Evolutionary conservation across 345 rosid species (phyloP), one percentile per base, ranked within the genome.

Genomic region (Trapa incisa): DNA sequence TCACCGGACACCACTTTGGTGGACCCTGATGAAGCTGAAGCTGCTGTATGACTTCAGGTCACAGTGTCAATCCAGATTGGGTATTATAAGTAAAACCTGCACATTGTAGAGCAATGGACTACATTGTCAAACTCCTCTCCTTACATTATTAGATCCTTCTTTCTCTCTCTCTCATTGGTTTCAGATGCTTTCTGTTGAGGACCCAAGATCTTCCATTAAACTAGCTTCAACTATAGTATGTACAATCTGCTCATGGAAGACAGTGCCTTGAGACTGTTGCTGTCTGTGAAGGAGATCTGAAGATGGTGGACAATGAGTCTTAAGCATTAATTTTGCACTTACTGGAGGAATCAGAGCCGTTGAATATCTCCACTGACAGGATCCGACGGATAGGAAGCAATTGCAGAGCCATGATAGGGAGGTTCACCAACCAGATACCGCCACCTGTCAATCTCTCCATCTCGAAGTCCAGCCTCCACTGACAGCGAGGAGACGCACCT

Each of bases 1-100:
- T 64, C 87, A 48, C 85, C 86, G 12, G 82, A 85, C 5, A 88
- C 87, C 47, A 80, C 76, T 60, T 76, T 84, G 32, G 77, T 75
- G 68, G 79, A 75, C 71, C 73, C 89, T 15, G 92, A 86, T 72
- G 98, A 87, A 80, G 73, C 80, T 15, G 96, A 87, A 79, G 84
- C 96, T 64, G 70, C 82, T 56, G 71, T 74, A 8, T 88, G 82
- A 88, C 38, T 42, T 65, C 13, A 43, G 6, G 14, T 65, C 50
- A 42, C 37, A 10, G 16, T 22, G 15, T 16, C 29, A 15, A 14
- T n/a, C n/a, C 67, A 43, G 11, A 38, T 6, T 37, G 66, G 43
- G n/a, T 22, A 57, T 29, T 9, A 17, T 6, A 3, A 57, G 61
- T 57, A 32, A 22, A 57, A 22, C 60, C 13, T 61, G 65, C 17